Conservation (phyloP, 192 early-diverging fungal species). For the Backusella sp. region DNA sequence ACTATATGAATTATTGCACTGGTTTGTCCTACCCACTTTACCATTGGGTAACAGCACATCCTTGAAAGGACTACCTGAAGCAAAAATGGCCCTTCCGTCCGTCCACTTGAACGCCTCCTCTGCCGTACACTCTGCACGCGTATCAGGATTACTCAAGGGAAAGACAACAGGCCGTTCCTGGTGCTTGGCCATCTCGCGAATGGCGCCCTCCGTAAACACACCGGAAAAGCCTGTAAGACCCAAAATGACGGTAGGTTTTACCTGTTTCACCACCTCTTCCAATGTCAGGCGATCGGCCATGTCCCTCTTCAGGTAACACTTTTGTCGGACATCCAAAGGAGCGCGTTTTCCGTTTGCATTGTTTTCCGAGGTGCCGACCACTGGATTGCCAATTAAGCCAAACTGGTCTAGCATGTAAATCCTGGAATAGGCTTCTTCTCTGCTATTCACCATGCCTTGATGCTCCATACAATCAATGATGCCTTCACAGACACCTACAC, state of each 20-base stretch:
- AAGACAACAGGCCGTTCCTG: slow-evolving; percentile 85
- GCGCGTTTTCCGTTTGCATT: slow-evolving; percentile 15
- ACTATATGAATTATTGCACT: slow-evolving; percentile 96
- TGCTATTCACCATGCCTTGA: slow-evolving; percentile 12
- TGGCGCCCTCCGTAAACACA: slow-evolving; percentile 39
- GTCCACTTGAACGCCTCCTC: slow-evolving; percentile 87
- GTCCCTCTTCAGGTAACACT: slow-evolving; percentile 39
- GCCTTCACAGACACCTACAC: slow-evolving; percentile 52
- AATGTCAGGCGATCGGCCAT: slow-evolving; percentile 39
- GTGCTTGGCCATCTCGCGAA: slow-evolving; percentile 64
- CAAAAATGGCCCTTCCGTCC: slow-evolving; percentile 88
- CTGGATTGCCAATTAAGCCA: slow-evolving; percentile 40
- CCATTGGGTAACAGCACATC: slow-evolving; percentile 63
- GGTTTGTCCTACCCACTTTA: slow-evolving; percentile 64
- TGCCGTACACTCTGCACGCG: slow-evolving; percentile 93
- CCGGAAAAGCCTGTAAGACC: slow-evolving; percentile 42
- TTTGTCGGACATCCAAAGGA: slow-evolving; percentile 38
- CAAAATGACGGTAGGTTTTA: slow-evolving; percentile 42
- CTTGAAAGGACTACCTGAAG: slow-evolving; percentile 93
- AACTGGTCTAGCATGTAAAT: slow-evolving; percentile 48
- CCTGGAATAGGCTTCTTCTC: slow-evolving; percentile 43
- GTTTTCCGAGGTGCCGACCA: not conserved
- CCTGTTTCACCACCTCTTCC: slow-evolving; percentile 41
- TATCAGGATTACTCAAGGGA: slow-evolving; percentile 87
- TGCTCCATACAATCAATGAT: slow-evolving; percentile 22